Base-by-base conservation (phyloP, 805 yeast genomes). In the Saturnispora diversa region DNA sequence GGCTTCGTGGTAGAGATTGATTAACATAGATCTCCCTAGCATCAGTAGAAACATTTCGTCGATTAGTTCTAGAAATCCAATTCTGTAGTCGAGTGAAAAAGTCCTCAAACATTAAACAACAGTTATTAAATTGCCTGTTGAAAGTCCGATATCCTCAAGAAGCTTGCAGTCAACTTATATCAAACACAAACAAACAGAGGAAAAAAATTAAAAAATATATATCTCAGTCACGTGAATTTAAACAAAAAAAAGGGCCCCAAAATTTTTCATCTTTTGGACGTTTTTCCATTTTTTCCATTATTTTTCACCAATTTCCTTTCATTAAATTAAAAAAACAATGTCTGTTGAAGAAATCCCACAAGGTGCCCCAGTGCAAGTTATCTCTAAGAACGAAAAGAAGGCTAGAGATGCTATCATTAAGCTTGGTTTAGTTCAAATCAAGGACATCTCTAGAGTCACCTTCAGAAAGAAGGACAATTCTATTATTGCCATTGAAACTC, bases 391-490 rank as follows among this genome's bases (percentile, higher is more conserved):
- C 71, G 97, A 88, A 73, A 84, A 84, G 77, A 88, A 90, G 74
- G 96, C 97, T 58, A 83, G 92, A 72, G 86, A 82, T 62, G 66
- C 80, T 58, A 80, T 92, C 69, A 70, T 77, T 69, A 88, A 87
- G 72, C 76, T 88, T 58, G 85, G 82, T 66, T 75, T 90, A 69
- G 84, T 84, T 77, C 84, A 76, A 69, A 77, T 92, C 61, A 83
- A 82, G 63, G 96, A 95, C 58, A 84, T 90, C 63, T 70, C 84
- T 63, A 84, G 97, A 72, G 97, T 92, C 61, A 87, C 96, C 55
- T 83, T 90, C 78, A 85, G 82, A 72, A 85, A 80, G 74, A 80
- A 84, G 71, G 87, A 88, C 65, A 84, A 85, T 78, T 77, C 81
- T 64, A 81, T 87, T 63, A 77, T 81, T 66, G 95, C 92, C 62